Percentiles rank a stretch among this genome's conserved stretches.
phyloP scores from a whole-genome alignment of 176 grass and related monocot genomes.

The Puccinellia tenuiflora region DNA sequence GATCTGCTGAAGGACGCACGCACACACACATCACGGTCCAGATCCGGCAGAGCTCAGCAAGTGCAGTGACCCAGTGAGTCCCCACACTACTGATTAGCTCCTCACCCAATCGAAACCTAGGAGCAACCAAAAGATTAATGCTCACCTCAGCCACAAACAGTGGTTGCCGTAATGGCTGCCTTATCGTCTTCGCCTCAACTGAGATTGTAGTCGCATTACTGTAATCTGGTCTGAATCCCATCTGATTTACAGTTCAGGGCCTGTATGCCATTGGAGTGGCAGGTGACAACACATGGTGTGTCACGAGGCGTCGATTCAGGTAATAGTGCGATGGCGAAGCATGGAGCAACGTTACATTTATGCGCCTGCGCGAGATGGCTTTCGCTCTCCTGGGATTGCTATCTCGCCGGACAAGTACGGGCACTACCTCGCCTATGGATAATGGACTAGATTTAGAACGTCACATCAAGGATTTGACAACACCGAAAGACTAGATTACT shows the following conservation, averaged over 20 bases:
- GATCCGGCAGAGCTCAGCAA: neutral
- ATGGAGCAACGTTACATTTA: neutral
- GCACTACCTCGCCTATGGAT: constrained; percentile 12
- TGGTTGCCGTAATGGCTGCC: neutral
- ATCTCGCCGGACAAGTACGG: constrained; percentile 37
- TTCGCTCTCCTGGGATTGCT: constrained; percentile 15
- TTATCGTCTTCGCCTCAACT: neutral
- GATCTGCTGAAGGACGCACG: constrained; percentile 26
- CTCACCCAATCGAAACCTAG: constrained; percentile 2
- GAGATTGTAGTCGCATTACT: neutral
- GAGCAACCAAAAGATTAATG: constrained; percentile 2
- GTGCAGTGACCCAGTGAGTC: neutral
- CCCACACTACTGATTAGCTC: neutral
- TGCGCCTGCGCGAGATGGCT: neutral
- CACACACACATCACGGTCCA: neutral
- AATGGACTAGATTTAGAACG: constrained; percentile 10
- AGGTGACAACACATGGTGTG: constrained; percentile 11
- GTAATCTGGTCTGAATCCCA: neutral
- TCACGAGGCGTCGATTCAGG: neutral
- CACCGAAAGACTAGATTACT: neutral
- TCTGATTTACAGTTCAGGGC: neutral
- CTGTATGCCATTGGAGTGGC: neutral
- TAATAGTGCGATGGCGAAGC: neutral
- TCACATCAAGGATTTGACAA: constrained; percentile 24
- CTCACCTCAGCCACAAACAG: neutral